Base-by-base conservation (phyloP, 805 yeast genomes). In the Schizosaccharomyces octosporus region DNA sequence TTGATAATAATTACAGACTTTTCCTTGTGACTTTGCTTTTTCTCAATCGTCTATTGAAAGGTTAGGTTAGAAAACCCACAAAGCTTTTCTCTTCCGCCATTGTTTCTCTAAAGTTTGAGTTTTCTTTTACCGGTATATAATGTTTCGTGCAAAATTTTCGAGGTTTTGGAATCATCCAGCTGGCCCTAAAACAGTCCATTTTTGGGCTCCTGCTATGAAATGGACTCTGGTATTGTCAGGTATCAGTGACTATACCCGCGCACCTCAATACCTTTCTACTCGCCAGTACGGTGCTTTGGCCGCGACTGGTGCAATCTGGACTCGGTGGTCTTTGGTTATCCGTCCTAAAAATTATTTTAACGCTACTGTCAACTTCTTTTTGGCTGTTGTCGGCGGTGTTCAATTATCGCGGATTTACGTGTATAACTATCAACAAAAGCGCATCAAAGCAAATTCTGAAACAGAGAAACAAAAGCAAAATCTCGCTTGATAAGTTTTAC, bases 121-220 rank as follows among this genome's bases (percentile, higher is more conserved):
- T 45, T 45, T n/a, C 5, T 43, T 19, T 45, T 13, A 3, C 51
- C 27, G 2, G 17, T 45, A 45, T 45, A 45, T 6, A 45, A 45
- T 45, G 31, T 51, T 51, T 51, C 57, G 57, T 29, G 31, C 57
- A 17, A 29, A 29, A 4, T 59, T 59, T 43, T n/a, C 54, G 13
- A n/a, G n/a, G 55, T 59, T 59, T 43, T 41, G 55, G 61, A 59
- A 59, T 59, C 41, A 31, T n/a, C 61, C 55, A 17, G 54, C 98
- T 21, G 98, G 98, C 41, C 98, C 98, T 51, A 82, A 75, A 70
- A 90, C 98, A n/a, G 89, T 93, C 62, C 98, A 90, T 71, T 90
- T 90, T 74, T 90, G 98, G 98, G 84, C 84, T 4, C 84, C 84
- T 11, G 79, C 80, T 55, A 69, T 81, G 71, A 81, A 81, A 75